Percentiles rank a stretch among this genome's conserved stretches.
Conservation (phyloP, 2,329 filamentous ascomycete species). For the Cytospora chrysosperma region DNA sequence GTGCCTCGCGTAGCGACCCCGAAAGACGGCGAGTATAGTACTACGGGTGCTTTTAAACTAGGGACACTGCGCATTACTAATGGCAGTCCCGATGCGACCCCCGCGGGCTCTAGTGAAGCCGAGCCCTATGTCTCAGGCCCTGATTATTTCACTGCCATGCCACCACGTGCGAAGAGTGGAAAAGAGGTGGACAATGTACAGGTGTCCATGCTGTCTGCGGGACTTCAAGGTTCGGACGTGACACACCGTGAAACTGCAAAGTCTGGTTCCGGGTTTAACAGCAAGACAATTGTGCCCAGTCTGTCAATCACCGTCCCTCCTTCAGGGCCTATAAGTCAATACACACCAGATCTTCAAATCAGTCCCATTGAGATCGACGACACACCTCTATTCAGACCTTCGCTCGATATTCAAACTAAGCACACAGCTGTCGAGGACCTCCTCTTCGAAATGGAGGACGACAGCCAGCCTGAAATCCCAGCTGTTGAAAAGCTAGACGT, state of each 20-base stretch:
- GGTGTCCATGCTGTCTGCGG: background rate
- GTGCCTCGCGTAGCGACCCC: conserved; percentile 46
- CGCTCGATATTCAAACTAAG: conserved; percentile 48
- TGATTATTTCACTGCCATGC: conserved; percentile 8
- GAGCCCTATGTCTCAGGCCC: background rate
- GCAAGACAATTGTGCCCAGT: background rate
- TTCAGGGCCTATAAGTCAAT: background rate
- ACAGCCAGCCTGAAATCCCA: conserved; percentile 34
- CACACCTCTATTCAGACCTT: conserved; percentile 32
- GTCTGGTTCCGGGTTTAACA: background rate
- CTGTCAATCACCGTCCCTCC: conserved; percentile 8
- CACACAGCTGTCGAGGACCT: conserved; percentile 47
- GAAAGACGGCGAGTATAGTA: conserved; percentile 56
- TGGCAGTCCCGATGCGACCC: conserved; percentile 53
- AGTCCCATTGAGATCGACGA: conserved; percentile 38
- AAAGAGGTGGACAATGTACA: background rate
- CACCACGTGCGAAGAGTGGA: background rate
- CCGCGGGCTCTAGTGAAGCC: conserved; percentile 27
- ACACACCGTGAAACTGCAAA: background rate
- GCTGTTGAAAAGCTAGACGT: conserved; percentile 40
- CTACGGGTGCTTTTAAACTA: conserved; percentile 61
- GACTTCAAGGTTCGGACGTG: background rate
- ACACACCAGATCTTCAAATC: conserved; percentile 32
- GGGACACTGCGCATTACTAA: conserved; percentile 64
- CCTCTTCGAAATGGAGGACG: conserved; percentile 43